Evolutionary conservation across 768 basidiomycete species (phyloP).

Genomic region (Suillus tomentosus): DNA sequence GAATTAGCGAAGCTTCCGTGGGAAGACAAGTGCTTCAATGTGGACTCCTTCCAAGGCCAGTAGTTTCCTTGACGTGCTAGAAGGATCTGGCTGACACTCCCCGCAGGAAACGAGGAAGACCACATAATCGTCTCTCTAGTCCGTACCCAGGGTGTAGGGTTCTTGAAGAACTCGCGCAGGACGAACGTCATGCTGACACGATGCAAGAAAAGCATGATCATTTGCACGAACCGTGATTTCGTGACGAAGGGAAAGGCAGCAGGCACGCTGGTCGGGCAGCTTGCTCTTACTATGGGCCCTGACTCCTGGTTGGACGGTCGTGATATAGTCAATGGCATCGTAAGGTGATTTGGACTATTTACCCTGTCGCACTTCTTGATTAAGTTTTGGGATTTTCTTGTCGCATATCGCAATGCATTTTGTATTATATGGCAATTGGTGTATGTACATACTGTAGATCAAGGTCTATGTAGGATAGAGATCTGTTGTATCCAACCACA

Average conservation of each 20-base stretch:
- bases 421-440: not conserved
- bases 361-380: not conserved
- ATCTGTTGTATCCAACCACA: not conserved
- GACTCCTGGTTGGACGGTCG: constrained; percentile 21
- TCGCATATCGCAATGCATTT: not conserved
- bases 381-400: not conserved
- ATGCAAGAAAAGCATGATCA: constrained; percentile 73
- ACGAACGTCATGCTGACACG: constrained; percentile 88
- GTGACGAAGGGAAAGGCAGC: constrained; percentile 19
- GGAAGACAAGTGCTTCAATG: constrained; percentile 72
- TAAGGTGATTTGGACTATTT: not conserved
- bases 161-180: constrained; percentile 60
- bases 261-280: constrained; percentile 26
- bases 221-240: constrained; percentile 52
- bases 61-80: constrained; percentile 8
- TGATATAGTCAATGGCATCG: constrained; percentile 7
- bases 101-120: constrained; percentile 77
- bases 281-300: constrained; percentile 19
- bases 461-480: not conserved
- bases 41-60: constrained; percentile 80
- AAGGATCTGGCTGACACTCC: constrained; percentile 17
- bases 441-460: not conserved
- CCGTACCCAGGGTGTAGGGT: constrained; percentile 59
- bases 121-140: constrained; percentile 73
- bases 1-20: constrained; percentile 47